These are phyloP conservation scores for Sclerotinia nivalis DNA, from an alignment of 2,329 filamentous ascomycete genomes.

Conservation along the genomic window DNA sequence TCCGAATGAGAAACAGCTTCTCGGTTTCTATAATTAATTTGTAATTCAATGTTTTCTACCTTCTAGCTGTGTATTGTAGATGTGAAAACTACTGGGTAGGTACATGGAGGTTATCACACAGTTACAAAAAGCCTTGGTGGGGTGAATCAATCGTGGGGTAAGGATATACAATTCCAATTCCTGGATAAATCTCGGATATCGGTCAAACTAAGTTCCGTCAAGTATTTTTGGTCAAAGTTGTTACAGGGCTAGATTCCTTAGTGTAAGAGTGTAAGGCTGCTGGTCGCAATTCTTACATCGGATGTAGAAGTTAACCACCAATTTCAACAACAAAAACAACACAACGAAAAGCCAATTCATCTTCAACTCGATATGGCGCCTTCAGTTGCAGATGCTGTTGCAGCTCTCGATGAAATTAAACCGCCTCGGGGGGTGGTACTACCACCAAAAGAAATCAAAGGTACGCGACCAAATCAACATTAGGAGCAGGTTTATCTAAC, in stretches of 20 bases:
- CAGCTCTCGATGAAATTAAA: conserved; percentile 66
- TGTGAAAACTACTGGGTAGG: neutral
- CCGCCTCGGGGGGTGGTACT: conserved; percentile 82
- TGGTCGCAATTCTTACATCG: conserved; percentile 5
- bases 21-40: no score
- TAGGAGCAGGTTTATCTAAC: conserved; percentile 42
- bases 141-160: conserved; percentile 1
- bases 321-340: conserved; percentile 12
- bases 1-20: no score
- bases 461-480: conserved; percentile 37
- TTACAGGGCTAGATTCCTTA: conserved; percentile 6
- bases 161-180: neutral
- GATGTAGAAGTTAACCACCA: conserved; percentile 3
- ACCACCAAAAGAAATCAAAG: conserved; percentile 79
- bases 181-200: neutral
- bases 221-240: neutral
- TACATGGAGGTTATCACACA: neutral
- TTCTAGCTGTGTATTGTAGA: neutral
- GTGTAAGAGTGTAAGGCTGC: conserved; percentile 12
- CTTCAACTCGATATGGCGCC: conserved; percentile 37
- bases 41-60: no score
- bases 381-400: conserved; percentile 47
- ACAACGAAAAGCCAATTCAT: neutral
- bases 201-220: conserved; percentile 12
- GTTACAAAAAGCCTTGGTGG: neutral